Conservation (phyloP, 208 protist genomes). For the Trichomonas tenax region DNA sequence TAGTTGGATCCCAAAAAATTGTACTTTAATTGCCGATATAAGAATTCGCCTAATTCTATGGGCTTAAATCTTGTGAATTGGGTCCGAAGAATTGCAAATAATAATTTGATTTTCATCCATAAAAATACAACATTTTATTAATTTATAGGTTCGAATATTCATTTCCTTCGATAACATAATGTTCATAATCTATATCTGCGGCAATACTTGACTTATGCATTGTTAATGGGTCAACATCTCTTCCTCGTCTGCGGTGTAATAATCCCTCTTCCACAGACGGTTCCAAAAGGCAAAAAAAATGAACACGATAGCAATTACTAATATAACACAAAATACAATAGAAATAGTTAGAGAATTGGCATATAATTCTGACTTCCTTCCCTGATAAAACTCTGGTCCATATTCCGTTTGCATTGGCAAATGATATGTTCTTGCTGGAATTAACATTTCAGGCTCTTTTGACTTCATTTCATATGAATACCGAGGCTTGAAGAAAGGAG, state of each 20-base stretch:
- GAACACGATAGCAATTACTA: background rate
- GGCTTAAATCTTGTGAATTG: too few relatives aligned
- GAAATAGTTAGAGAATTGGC: background rate
- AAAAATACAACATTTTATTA: too few relatives aligned
- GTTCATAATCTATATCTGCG: background rate
- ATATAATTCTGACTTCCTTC: background rate
- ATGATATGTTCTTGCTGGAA: background rate
- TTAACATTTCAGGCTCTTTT: background rate
- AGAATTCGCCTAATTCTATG: too few relatives aligned
- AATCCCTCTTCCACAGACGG: background rate
- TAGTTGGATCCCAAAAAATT: too few relatives aligned
- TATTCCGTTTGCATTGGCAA: background rate
- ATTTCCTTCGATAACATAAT: background rate
- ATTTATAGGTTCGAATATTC: too few relatives aligned
- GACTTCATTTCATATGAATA: background rate
- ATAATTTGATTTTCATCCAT: too few relatives aligned
- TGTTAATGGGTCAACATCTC: background rate
- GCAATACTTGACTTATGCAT: background rate
- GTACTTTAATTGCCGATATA: too few relatives aligned
- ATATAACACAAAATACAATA: background rate
- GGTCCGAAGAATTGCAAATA: too few relatives aligned
- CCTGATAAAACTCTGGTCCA: background rate
- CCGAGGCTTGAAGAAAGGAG: background rate
- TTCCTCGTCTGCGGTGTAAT: background rate
- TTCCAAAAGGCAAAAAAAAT: background rate